Percentiles rank a stretch among this genome's conserved stretches.
Conservation (phyloP, 345 rosid genomes). For the Melaleuca quinquenervia region DNA sequence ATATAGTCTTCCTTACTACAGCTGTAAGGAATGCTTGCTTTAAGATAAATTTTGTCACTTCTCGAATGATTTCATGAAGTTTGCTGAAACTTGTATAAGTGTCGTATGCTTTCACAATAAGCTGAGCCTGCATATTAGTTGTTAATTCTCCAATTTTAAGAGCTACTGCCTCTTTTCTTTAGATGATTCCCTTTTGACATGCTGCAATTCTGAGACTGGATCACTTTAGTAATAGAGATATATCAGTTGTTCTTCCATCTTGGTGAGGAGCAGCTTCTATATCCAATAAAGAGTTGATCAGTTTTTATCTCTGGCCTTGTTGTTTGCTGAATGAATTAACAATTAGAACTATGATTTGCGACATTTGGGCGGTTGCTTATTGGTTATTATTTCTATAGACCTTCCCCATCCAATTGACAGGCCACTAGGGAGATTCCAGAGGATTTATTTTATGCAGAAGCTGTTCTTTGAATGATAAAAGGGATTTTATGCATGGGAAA, state of each 20-base stretch:
- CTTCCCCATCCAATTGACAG: neutral
- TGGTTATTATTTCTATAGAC: neutral
- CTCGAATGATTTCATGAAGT: neutral
- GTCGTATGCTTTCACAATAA: neutral
- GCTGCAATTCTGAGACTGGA: neutral
- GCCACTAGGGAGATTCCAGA: neutral
- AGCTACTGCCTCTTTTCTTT: neutral
- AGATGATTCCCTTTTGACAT: neutral
- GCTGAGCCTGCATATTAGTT: neutral
- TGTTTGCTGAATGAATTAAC: neutral
- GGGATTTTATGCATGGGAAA: neutral
- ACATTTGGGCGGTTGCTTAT: neutral
- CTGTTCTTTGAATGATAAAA: neutral
- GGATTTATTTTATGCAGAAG: neutral
- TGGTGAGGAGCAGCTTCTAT: neutral
- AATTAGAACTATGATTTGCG: neutral
- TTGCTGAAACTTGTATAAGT: neutral
- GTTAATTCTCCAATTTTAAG: neutral
- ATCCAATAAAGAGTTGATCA: neutral
- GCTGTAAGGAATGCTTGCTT: neutral
- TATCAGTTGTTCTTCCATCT: neutral
- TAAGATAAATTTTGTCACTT: neutral
- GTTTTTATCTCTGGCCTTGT: neutral
- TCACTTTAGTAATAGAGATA: neutral
- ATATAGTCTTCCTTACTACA: neutral